A percentile compares a stretch with the other conserved stretches of the same genome.
Conservation (phyloP, 1,284 basidiomycete genomes). For the Austroboletus niveus region DNA sequence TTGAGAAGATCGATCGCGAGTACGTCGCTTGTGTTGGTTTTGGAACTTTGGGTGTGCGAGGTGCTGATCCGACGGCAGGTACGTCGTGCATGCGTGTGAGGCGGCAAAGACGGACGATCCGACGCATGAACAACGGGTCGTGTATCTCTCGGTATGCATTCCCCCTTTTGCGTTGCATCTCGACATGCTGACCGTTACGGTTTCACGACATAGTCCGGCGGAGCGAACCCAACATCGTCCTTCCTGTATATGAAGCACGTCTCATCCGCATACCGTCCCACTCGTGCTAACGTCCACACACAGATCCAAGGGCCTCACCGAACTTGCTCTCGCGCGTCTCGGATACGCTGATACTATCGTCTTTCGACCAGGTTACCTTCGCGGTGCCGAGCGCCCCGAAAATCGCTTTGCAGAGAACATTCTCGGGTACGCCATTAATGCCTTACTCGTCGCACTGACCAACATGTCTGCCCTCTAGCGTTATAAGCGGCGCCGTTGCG, state of each 20-base stretch:
- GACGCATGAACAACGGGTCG: slow-evolving; percentile 48
- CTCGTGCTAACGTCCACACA: background rate
- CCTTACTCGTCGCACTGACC: background rate
- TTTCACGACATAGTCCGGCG: slow-evolving; percentile 36
- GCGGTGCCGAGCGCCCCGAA: slow-evolving; percentile 42
- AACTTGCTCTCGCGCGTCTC: slow-evolving; percentile 59
- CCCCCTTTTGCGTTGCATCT: background rate
- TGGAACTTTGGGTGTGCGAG: too few species aligned
- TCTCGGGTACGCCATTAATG: slow-evolving; percentile 35
- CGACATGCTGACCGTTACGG: background rate
- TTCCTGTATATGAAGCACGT: slow-evolving; percentile 52
- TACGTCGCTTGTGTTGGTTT: slow-evolving; percentile 30
- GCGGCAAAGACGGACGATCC: slow-evolving; percentile 54
- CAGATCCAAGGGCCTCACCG: slow-evolving; percentile 75
- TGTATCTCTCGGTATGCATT: slow-evolving; percentile 65
- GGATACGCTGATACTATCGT: slow-evolving; percentile 70
- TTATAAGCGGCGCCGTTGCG: slow-evolving; percentile 39
- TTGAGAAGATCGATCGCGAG: slow-evolving; percentile 77
- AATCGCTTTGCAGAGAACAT: slow-evolving; percentile 41
- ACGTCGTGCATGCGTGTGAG: slow-evolving; percentile 68
- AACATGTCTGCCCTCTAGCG: slow-evolving; percentile 24
- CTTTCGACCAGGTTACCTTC: slow-evolving; percentile 60
- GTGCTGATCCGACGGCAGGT: slow-evolving; percentile 39
- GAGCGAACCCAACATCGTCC: slow-evolving; percentile 47
- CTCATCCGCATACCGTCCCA: background rate